Percentiles rank a stretch among this genome's conserved stretches.
Conservation (phyloP, 768 basidiomycete species). For the Solioccasus polychromus region DNA sequence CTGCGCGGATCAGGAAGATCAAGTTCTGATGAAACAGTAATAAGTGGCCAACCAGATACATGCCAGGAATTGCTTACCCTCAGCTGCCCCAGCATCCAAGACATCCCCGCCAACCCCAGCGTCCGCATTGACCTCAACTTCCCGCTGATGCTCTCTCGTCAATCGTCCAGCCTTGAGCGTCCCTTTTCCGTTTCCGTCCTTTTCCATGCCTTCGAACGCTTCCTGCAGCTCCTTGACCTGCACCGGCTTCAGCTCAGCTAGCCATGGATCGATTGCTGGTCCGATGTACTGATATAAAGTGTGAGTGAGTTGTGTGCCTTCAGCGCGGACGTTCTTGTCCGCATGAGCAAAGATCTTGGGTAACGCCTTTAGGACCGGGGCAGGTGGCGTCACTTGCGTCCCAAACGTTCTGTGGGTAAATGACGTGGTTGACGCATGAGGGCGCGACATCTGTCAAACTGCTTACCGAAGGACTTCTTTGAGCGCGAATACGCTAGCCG, state of each 20-base stretch:
- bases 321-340: slow-evolving; percentile 93
- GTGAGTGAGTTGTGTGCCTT: slow-evolving; percentile 77
- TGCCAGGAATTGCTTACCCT: slow-evolving; percentile 40
- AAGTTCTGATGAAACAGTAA: slow-evolving; percentile 36
- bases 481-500: slow-evolving; percentile 71
- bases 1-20: slow-evolving; percentile 71
- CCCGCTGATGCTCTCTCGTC: slow-evolving; percentile 75
- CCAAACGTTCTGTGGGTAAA: slow-evolving; percentile 66
- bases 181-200: slow-evolving; percentile 83
- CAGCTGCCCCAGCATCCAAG: slow-evolving; percentile 47
- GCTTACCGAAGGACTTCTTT: slow-evolving; percentile 83
- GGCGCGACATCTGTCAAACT: neutral
- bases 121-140: slow-evolving; percentile 49
- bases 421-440: slow-evolving; percentile 1
- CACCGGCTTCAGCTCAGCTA: slow-evolving; percentile 91
- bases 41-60: slow-evolving; percentile 6
- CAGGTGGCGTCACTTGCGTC: slow-evolving; percentile 63
- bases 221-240: slow-evolving; percentile 96
- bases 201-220: slow-evolving; percentile 79
- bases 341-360: slow-evolving; percentile 94
- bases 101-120: slow-evolving; percentile 34
- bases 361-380: slow-evolving; percentile 79
- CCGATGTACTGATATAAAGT: slow-evolving; percentile 86
- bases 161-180: slow-evolving; percentile 72
- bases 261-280: slow-evolving; percentile 74